Base-by-base conservation (phyloP, 208 protist species). In the Leishmania tropica region DNA sequence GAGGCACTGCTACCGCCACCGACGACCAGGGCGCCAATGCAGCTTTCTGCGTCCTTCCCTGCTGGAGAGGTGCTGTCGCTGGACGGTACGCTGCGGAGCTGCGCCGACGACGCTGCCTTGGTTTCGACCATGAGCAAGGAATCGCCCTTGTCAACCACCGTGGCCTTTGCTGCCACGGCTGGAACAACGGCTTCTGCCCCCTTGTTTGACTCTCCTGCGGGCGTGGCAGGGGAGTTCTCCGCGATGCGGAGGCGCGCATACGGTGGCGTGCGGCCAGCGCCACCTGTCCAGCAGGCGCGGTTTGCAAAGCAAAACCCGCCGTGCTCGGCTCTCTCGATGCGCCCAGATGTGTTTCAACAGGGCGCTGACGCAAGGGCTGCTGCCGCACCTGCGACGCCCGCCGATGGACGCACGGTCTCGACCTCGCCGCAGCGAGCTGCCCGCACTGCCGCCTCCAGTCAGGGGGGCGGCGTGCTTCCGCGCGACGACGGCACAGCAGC, bases 401-500 rank as follows among this genome's bases (percentile, higher is more conserved):
- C 31, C 11, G 62, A 67, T 31, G 62, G 10, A 37, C 31, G 31
- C 31, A 21, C 31, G 13, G 13, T 67, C 62, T 67, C 15, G 10
- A 31, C 62, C 31, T 67, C 62, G 15, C 31, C 62, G 62, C 28
- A 40, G 62, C n/a, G 62, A 67, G 31, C 62, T 67, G 28, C 62
- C 62, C 15, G 31, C 62, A 40, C 62, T 11, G 31, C 62, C n/a
- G 17, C 62, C 31, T 10, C n/a, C 62, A 21, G 31, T 10, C 56
- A 10, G 0, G 56, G 56, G 17, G 56, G 24, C 28, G 24, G 56
- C 56, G 56, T n/a, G 24, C 11, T 62, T 62, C 56, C 28, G 4
- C 31, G 48, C 6, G 45, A 28, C 54, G 76, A 78, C 65, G 65
- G 65, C 70, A 80, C 65, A 2, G 70, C 75, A 17, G 60, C 71